These are phyloP conservation scores for Ogataea chonburiensis DNA, from an alignment of 805 yeast species.

Conservation along the genomic window DNA sequence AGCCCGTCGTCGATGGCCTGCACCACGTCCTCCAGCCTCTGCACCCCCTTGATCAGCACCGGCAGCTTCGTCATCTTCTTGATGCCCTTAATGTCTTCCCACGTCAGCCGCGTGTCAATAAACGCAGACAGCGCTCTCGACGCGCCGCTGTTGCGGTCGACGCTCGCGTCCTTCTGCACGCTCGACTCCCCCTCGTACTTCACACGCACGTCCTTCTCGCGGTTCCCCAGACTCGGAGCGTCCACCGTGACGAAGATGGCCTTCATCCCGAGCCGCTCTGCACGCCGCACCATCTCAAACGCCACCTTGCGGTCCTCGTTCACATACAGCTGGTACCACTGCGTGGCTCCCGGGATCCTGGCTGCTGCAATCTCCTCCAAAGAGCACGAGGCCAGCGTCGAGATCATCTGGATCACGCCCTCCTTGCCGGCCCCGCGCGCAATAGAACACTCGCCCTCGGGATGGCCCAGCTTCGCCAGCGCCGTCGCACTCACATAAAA, in stretches of 20 bases:
- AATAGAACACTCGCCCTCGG: constrained; percentile 86
- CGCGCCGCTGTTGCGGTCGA: constrained; percentile 78
- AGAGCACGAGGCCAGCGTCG: constrained; percentile 86
- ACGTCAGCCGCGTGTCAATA: constrained; percentile 65
- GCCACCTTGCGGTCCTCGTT: constrained; percentile 72
- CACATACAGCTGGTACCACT: constrained; percentile 89
- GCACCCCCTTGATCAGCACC: constrained; percentile 79
- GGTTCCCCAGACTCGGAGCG: constrained; percentile 87
- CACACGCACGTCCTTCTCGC: constrained; percentile 59
- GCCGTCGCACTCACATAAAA: constrained; percentile 93
- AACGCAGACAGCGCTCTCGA: constrained; percentile 84
- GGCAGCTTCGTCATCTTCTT: constrained; percentile 59
- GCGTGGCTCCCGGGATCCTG: constrained; percentile 63
- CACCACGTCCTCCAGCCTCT: constrained; percentile 74
- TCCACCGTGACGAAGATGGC: constrained; percentile 89
- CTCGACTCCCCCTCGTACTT: constrained; percentile 43
- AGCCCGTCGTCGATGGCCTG: constrained; percentile 69
- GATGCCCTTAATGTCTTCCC: constrained; percentile 65
- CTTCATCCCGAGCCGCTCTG: constrained; percentile 70
- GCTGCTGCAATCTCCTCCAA: constrained; percentile 81
- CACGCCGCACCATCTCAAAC: constrained; percentile 60
- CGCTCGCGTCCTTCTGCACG: constrained; percentile 41
- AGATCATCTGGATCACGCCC: constrained; percentile 81
- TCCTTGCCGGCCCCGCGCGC: constrained; percentile 80
- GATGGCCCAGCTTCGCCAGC: constrained; percentile 85